phyloP scores from a whole-genome alignment of 345 rosid species.

The Crucihimalaya himalaica region DNA sequence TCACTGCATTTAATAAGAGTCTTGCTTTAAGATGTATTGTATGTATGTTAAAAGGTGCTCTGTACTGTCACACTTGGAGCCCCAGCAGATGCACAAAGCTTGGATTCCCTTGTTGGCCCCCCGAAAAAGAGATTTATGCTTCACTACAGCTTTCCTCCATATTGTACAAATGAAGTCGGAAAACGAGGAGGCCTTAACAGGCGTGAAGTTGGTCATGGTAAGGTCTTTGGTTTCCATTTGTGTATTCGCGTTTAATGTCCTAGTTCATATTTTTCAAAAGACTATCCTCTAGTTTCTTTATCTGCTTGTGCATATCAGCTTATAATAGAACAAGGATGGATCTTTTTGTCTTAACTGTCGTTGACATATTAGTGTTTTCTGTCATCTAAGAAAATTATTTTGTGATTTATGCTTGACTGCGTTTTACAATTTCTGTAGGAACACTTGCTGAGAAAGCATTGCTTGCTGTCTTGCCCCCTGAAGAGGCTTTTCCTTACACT shows the following conservation, averaged over 20 bases:
- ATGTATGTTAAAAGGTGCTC: slow-evolving; percentile 64
- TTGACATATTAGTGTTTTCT: background rate
- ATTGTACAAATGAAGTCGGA: slow-evolving; percentile 89
- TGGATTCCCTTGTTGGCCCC: slow-evolving; percentile 86
- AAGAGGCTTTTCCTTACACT: slow-evolving; percentile 73
- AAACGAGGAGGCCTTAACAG: slow-evolving; percentile 91
- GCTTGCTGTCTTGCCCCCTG: slow-evolving; percentile 88
- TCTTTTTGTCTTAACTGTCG: slow-evolving; percentile 6
- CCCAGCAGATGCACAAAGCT: slow-evolving; percentile 84
- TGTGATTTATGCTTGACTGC: background rate
- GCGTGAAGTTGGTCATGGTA: slow-evolving; percentile 99
- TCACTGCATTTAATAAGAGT: slow-evolving; percentile 8
- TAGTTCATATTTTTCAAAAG: background rate
- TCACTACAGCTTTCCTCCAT: slow-evolving; percentile 98
- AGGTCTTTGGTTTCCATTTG: slow-evolving; percentile 17
- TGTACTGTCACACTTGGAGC: slow-evolving; percentile 95
- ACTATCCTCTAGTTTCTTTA: background rate
- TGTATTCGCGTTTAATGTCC: background rate
- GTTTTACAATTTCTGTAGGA: slow-evolving; percentile 49
- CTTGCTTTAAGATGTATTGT: background rate
- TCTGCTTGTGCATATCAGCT: slow-evolving; percentile 1
- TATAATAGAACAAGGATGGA: background rate
- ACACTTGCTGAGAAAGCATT: slow-evolving; percentile 97
- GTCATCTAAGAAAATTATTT: background rate
- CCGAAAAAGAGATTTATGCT: slow-evolving; percentile 96